A percentile compares a stretch with the other conserved stretches of the same genome.
Evolutionary conservation across 176 grass and related monocot species (phyloP).

Genomic region (Phragmites australis): DNA sequence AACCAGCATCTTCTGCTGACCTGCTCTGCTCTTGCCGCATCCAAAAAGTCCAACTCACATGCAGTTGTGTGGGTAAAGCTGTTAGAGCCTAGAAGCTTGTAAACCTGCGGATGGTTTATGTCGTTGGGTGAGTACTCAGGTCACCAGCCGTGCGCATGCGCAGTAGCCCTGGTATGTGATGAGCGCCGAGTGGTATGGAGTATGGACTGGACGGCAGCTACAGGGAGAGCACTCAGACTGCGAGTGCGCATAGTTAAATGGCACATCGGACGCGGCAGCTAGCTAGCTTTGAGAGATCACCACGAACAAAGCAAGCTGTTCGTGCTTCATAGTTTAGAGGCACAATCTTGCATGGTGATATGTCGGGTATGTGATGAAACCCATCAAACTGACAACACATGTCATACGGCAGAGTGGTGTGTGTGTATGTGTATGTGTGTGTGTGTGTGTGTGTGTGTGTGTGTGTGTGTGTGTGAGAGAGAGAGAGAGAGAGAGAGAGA

Average conservation of each 20-base stretch:
- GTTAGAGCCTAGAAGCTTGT: neutral
- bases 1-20: neutral
- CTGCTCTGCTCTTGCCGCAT: slow-evolving; percentile 11
- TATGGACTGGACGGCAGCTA: neutral
- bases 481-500: neutral
- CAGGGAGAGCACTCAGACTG: neutral
- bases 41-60: slow-evolving; percentile 20
- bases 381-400: neutral
- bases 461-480: no score
- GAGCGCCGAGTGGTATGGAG: neutral
- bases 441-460: no score
- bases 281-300: no score
- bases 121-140: neutral
- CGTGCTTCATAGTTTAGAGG: neutral
- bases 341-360: neutral
- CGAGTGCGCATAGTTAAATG: neutral
- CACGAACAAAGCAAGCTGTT: neutral
- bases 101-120: slow-evolving; percentile 11
- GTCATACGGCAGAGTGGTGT: no score
- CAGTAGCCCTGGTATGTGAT: neutral
- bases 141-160: neutral
- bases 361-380: neutral
- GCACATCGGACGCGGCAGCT: no score
- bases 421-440: no score
- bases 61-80: neutral